These are phyloP conservation scores for Penicillium palitans DNA, from an alignment of 2,329 filamentous ascomycete genomes.

Conservation along the genomic window DNA sequence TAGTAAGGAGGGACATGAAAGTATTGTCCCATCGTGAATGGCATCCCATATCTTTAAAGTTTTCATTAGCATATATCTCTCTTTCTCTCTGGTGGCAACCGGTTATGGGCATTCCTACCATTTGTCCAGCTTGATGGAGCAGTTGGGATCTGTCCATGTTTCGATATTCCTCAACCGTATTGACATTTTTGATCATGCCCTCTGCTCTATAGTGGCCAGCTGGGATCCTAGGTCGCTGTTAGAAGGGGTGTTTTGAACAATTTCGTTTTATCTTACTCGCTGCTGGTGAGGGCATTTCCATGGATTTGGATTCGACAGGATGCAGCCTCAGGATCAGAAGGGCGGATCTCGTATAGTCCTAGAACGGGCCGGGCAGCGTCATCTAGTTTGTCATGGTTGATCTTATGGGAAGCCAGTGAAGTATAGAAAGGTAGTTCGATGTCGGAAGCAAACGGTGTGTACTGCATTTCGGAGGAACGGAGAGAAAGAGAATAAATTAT, in stretches of 20 bases:
- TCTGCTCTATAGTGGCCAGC: slow-evolving; percentile 76
- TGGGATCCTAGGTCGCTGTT: slow-evolving; percentile 56
- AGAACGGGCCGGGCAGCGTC: slow-evolving; percentile 84
- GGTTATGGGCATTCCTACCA: slow-evolving; percentile 53
- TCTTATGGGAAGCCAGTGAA: slow-evolving; percentile 86
- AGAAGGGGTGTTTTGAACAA: not conserved
- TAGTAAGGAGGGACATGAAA: slow-evolving; percentile 87
- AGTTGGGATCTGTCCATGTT: slow-evolving; percentile 76
- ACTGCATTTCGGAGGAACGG: slow-evolving; percentile 57
- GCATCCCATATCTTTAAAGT: slow-evolving; percentile 87
- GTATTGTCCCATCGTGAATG: slow-evolving; percentile 94
- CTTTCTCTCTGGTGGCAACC: not conserved
- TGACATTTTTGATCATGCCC: slow-evolving; percentile 92
- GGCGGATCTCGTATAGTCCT: slow-evolving; percentile 83
- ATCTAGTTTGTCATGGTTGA: slow-evolving; percentile 95
- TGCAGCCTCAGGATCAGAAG: slow-evolving; percentile 67
- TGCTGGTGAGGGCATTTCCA: slow-evolving; percentile 78
- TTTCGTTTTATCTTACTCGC: slow-evolving; percentile 63
- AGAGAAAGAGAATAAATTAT: not conserved
- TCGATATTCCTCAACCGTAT: slow-evolving; percentile 91
- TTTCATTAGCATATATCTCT: slow-evolving; percentile 15
- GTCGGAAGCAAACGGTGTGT: slow-evolving; percentile 87
- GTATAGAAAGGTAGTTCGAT: slow-evolving; percentile 96
- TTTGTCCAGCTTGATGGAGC: slow-evolving; percentile 74
- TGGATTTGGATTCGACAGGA: slow-evolving; percentile 90